Evolutionary conservation across 1,284 basidiomycete species (phyloP).

Genomic region (Exobasidium rhododendri): DNA sequence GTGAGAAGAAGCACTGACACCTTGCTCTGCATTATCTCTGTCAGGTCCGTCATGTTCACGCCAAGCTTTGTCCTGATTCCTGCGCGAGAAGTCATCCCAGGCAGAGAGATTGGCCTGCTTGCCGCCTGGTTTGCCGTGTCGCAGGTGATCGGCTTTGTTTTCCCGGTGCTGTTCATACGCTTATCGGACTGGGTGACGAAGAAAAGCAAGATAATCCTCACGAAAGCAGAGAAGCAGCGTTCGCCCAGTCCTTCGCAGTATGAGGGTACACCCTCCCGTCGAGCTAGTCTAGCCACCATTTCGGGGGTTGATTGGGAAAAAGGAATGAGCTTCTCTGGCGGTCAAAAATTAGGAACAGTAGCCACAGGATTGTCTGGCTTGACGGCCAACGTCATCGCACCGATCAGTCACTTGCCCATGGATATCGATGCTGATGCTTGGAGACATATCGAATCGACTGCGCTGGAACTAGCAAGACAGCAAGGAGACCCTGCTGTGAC

Average conservation of each 20-base stretch:
- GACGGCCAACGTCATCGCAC: slow-evolving; percentile 31
- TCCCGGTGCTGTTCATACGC: slow-evolving; percentile 30
- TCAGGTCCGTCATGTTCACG: slow-evolving; percentile 38
- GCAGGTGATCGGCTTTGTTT: slow-evolving; percentile 31
- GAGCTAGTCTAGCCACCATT: slow-evolving; percentile 14
- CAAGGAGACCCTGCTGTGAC: slow-evolving; percentile 35
- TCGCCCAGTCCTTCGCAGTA: not conserved
- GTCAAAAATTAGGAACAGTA: slow-evolving; percentile 22
- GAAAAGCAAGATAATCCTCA: not conserved
- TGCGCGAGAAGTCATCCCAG: slow-evolving; percentile 36
- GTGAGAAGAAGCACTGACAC: not conserved
- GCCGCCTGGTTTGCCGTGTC: slow-evolving; percentile 37
- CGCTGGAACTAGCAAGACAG: slow-evolving; percentile 39
- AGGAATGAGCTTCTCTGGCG: slow-evolving; percentile 11
- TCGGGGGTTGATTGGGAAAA: slow-evolving; percentile 22
- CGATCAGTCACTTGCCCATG: slow-evolving; percentile 16
- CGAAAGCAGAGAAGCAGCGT: not conserved
- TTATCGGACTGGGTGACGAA: slow-evolving; percentile 14
- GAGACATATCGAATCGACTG: slow-evolving; percentile 27
- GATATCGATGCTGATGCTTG: slow-evolving; percentile 22
- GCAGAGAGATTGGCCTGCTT: slow-evolving; percentile 38
- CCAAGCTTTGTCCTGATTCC: slow-evolving; percentile 45
- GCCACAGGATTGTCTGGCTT: slow-evolving; percentile 31
- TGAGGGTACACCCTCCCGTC: slow-evolving; percentile 2
- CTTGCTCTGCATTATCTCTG: too few relatives aligned